Evolutionary conservation across 2,329 filamentous ascomycete species (phyloP).

Genomic region (Sporothrix mexicana): DNA sequence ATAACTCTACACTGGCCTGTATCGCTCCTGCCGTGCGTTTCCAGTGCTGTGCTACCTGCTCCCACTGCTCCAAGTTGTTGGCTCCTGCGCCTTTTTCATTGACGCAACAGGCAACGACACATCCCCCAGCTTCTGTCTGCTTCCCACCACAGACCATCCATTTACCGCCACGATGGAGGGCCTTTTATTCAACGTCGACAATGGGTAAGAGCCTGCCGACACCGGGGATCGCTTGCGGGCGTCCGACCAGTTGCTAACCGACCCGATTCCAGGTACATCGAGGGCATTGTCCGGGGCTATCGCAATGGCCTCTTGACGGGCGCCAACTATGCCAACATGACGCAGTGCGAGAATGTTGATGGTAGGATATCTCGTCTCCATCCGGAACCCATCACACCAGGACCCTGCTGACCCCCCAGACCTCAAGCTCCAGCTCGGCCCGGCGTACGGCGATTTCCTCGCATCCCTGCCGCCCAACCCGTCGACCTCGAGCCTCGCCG

Average conservation of each 20-base stretch:
- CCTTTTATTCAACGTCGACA: conserved; percentile 92
- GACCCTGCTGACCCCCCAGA: too few species aligned
- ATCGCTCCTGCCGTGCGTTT: conserved; percentile 8
- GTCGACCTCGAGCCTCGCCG: conserved; percentile 91
- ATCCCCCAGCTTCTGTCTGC: conserved; percentile 29
- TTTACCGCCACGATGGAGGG: conserved; percentile 73
- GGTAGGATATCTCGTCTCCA: too few species aligned
- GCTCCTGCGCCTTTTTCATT: conserved; percentile 35
- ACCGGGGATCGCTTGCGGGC: neutral
- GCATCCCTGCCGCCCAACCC: conserved; percentile 92
- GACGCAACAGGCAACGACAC: conserved; percentile 34
- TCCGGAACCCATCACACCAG: too few species aligned
- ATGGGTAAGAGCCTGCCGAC: conserved; percentile 65
- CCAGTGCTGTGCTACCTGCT: neutral
- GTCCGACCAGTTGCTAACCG: conserved; percentile 20
- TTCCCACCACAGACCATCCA: conserved; percentile 31
- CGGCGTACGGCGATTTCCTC: conserved; percentile 96
- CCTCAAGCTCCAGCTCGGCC: conserved; percentile 95
- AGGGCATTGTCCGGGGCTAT: conserved; percentile 97
- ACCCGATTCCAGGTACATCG: conserved; percentile 73
- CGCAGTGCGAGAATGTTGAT: conserved; percentile 97
- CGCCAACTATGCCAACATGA: conserved; percentile 92
- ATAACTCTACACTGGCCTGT: neutral
- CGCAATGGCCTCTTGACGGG: conserved; percentile 89
- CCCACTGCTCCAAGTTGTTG: conserved; percentile 16